Base-by-base conservation (phyloP, 805 yeast species). In the Candida gorgasii region DNA sequence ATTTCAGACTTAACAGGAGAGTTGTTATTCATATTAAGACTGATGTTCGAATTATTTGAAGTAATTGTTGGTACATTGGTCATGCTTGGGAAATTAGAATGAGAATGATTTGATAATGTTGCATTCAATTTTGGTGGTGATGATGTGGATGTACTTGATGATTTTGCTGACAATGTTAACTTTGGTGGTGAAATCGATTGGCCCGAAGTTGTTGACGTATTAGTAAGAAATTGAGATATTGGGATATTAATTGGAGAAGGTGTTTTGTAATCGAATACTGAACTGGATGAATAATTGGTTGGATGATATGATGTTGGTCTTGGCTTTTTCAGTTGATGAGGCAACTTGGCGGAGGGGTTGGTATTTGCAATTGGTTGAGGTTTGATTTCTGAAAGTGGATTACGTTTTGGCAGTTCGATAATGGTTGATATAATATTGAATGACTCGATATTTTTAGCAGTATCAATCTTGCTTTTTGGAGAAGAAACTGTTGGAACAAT, bases 261-360 rank as follows among this genome's bases (percentile, higher is more conserved):
- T 27, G 61, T 55, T 43, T 62, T 67, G 43, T 65, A 46, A 11
- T 46, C 63, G 4, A 59, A 53, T 41, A 58, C 37, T 5, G 72
- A 62, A 35, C 63, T 58, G 3, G 72, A 54, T 2, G 78, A 74
- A 12, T 67, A 64, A 72, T 45, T 58, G 5, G 83, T 75, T 13
- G 95, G 95, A 57, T 86, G 90, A 55, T 84, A 86, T 8, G 93
- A 85, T 0, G 92, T 86, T 31, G 95, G 95, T 59, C 95, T 76
- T 44, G 89, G 90, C 55, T 78, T 82, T 59, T 79, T 76, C 37
- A 55, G 57, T 8, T 72, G 55, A 20, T 73, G 76, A 7, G 78
- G 76, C 39, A 73, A 61, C 53, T 68, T 63, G 5, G 34, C 22
- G 4, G 44, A 34, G 16, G 18, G 14, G 3, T 36, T 3, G 12